phyloP scores from a whole-genome alignment of 2,329 filamentous ascomycete genomes.

The Curvularia eragrostidis region DNA sequence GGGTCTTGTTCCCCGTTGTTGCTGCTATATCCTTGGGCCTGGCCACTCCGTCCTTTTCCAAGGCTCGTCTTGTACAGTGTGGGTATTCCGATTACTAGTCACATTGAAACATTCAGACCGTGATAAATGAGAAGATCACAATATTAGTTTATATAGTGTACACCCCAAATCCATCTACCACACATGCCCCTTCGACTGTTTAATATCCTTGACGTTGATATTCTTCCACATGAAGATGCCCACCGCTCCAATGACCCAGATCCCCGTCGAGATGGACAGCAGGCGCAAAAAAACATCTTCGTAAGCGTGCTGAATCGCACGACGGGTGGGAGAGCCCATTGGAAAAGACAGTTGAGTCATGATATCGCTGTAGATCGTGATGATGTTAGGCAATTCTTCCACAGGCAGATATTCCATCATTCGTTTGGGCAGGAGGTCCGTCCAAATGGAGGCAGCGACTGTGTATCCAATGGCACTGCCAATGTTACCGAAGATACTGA shows the following conservation, averaged over 20 bases:
- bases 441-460: constrained; percentile 69
- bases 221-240: constrained; percentile 24
- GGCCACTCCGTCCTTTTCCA: too few relatives aligned
- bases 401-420: constrained; percentile 37
- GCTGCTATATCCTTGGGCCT: too few relatives aligned
- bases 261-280: constrained; percentile 13
- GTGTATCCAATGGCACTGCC: constrained; percentile 55
- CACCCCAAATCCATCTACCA: not conserved
- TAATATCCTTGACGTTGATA: constrained; percentile 14
- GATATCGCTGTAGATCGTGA: constrained; percentile 59
- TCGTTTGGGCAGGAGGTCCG: constrained; percentile 32
- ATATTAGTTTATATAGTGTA: not conserved
- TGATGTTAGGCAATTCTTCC: constrained; percentile 51
- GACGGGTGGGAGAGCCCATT: constrained; percentile 55
- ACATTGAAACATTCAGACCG: too few relatives aligned
- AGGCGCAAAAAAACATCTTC: constrained; percentile 20
- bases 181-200: constrained; percentile 16
- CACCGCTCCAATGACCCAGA: constrained; percentile 15
- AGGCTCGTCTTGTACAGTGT: too few relatives aligned
- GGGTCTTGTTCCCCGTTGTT: too few relatives aligned
- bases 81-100: too few relatives aligned
- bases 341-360: constrained; percentile 61
- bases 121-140: too few relatives aligned
- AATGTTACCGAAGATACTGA: constrained; percentile 67
- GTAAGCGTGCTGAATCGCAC: constrained; percentile 45